Evolutionary conservation across 2,329 filamentous ascomycete genomes (phyloP).

Genomic region (Periglandula ipomoeae): DNA sequence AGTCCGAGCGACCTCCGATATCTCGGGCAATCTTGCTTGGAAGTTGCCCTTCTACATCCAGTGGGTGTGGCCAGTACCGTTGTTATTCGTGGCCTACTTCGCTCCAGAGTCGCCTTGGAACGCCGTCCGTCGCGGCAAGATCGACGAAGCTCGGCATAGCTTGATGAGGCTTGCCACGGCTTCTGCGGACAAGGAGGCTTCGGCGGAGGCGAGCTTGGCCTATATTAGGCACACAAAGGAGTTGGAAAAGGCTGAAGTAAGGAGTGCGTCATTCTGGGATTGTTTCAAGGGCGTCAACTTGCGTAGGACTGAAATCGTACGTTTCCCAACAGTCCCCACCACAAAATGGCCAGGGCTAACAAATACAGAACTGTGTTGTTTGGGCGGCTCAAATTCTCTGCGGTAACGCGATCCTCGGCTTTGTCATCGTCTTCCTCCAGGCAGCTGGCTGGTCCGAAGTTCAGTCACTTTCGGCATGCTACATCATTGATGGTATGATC

Average conservation of each 20-base stretch:
- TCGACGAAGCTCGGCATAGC: constrained; percentile 24
- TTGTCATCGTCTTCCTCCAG: constrained; percentile 33
- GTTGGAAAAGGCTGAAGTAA: too few relatives aligned
- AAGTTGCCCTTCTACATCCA: constrained; percentile 38
- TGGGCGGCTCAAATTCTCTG: constrained; percentile 27
- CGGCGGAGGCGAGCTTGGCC: too few relatives aligned
- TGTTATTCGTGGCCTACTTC: constrained; percentile 29
- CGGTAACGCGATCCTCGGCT: constrained; percentile 27
- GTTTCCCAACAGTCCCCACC: too few relatives aligned
- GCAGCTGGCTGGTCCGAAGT: constrained; percentile 23
- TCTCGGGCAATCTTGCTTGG: constrained; percentile 33
- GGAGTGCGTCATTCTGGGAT: too few relatives aligned
- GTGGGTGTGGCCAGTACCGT: constrained; percentile 37
- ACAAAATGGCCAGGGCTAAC: too few relatives aligned
- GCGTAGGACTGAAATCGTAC: constrained; percentile 31
- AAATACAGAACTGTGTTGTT: constrained; percentile 31
- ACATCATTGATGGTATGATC: constrained; percentile 28
- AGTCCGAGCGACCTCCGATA: constrained; percentile 17
- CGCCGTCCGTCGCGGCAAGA: constrained; percentile 26
- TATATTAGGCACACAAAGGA: too few relatives aligned
- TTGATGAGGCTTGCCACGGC: too few relatives aligned
- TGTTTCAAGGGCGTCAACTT: constrained; percentile 35
- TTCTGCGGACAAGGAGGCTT: too few relatives aligned
- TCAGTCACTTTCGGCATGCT: constrained; percentile 23
- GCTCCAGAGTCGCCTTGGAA: constrained; percentile 40